Base-by-base conservation (phyloP, 1,284 basidiomycete genomes). In the Cutaneotrichosporon sp. region DNA sequence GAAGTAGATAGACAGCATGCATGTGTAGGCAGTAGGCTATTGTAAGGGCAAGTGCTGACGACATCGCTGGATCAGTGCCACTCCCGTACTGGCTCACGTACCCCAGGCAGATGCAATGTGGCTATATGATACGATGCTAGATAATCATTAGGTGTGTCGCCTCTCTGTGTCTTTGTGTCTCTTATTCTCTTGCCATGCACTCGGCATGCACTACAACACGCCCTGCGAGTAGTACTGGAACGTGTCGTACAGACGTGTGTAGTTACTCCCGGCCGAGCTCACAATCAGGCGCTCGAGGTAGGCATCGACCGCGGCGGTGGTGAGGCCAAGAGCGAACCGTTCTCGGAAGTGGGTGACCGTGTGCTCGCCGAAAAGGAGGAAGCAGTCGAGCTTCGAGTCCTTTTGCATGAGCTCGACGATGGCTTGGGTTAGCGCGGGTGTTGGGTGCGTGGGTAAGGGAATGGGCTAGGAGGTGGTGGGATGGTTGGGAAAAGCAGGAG, bases 391-490 rank as follows among this genome's bases (percentile, higher is more conserved):
- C 55, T 88, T 87, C 0, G 93, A 97, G 77, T 98, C 95, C 84
- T 92, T 94, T 80, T 96, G 92, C 95, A 97, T 97, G 55, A 97
- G 82, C 76, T 98, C 95, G 42, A 98, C 93, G 70, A 98, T 85
- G 56, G 92, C 58, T 60, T 36, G 22, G 10, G 58, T 60, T 32
- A 60, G 58, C 18, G 5, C 9, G 31, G 14, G 11, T 26, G 34
- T 36, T 36, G 34, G 34, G 34, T 36, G 34, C 8, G 34, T 36
- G 34, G 34, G 34, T 36, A 13, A 13, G 34, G 34, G 34, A 36
- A 36, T 9, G 11, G 5, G 34, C 10, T 10, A 10, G 34, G 34
- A 6, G 34, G 34, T 34, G 34, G 34, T 5, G 34, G 10, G 34
- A 10, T 10, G 5, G 34, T 34, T 34, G 34, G 34, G 34, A 34